A percentile compares a stretch with the other conserved stretches of the same genome.
phyloP scores from a whole-genome alignment of 805 yeast genomes.

The Debaryomyces maramus region DNA sequence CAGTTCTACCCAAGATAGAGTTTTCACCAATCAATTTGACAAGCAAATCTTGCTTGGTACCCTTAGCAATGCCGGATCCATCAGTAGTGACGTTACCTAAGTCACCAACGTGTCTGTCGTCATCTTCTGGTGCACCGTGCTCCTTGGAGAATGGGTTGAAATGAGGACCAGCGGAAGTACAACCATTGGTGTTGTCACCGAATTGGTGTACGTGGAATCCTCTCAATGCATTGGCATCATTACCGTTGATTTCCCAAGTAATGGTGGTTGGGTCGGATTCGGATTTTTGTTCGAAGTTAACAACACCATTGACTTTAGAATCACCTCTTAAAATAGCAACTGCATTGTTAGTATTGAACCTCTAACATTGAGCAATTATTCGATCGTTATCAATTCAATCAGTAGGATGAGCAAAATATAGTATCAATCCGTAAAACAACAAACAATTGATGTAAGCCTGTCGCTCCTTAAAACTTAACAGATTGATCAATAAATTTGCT shows the following conservation, averaged over 20 bases:
- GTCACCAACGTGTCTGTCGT: conserved; percentile 88
- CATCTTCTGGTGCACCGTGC: conserved; percentile 91
- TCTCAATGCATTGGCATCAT: conserved; percentile 81
- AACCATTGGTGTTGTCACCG: conserved; percentile 99
- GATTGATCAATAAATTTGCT: not conserved
- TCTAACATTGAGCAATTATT: not conserved
- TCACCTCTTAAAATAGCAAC: conserved; percentile 98
- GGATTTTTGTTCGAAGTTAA: conserved; percentile 78
- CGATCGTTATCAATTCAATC: not conserved
- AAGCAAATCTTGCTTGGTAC: conserved; percentile 73
- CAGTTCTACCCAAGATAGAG: conserved; percentile 92
- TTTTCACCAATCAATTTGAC: conserved; percentile 83
- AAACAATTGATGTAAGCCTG: not conserved
- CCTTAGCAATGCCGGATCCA: conserved; percentile 86
- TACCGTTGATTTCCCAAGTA: conserved; percentile 86
- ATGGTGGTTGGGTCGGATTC: conserved; percentile 84
- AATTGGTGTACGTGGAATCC: conserved; percentile 98
- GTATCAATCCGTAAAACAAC: not conserved
- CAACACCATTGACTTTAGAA: conserved; percentile 83
- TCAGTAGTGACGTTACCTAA: conserved; percentile 93
- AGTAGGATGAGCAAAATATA: not conserved
- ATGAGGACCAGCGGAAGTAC: conserved; percentile 98
- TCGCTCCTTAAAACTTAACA: not conserved
- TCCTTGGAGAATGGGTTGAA: conserved; percentile 85
- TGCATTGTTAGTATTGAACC: conserved; percentile 22